Conservation (phyloP, 805 yeast genomes). For the Saccharomycopsis synnaedendra region DNA sequence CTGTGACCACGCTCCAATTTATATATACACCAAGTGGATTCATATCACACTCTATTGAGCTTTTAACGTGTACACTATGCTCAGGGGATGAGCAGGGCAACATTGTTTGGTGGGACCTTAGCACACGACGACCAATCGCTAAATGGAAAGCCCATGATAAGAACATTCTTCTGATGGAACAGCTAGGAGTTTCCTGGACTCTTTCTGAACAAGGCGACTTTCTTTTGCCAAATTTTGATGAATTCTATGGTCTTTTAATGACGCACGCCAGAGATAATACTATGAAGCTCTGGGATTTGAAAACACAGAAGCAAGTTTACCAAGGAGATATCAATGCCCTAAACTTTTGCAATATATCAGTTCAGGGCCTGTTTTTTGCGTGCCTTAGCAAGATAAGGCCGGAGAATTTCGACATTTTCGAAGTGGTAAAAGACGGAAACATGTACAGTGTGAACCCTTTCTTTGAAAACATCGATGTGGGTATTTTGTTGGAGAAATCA, state of each 20-base stretch:
- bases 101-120: conserved; percentile 54
- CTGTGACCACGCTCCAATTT: conserved; percentile 15
- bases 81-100: conserved; percentile 57
- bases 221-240: neutral
- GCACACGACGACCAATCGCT: conserved; percentile 40
- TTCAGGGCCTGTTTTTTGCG: conserved; percentile 25
- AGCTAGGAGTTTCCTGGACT: conserved; percentile 28
- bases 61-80: conserved; percentile 27
- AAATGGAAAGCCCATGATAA: conserved; percentile 51
- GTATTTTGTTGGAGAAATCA: conserved; percentile 12
- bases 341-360: conserved; percentile 58
- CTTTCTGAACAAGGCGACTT: neutral
- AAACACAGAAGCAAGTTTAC: conserved; percentile 22
- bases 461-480: conserved; percentile 14
- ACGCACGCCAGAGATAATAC: conserved; percentile 63
- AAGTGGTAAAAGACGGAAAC: conserved; percentile 9
- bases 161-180: conserved; percentile 38
- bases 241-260: conserved; percentile 31
- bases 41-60: neutral
- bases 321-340: conserved; percentile 62
- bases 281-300: conserved; percentile 33
- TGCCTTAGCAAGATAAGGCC: conserved; percentile 51
- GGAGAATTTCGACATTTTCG: conserved; percentile 20
- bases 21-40: conserved; percentile 12
- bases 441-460: conserved; percentile 16